Conservation (phyloP, 352 stramenopile genomes). For the Phytophthora sp. region DNA sequence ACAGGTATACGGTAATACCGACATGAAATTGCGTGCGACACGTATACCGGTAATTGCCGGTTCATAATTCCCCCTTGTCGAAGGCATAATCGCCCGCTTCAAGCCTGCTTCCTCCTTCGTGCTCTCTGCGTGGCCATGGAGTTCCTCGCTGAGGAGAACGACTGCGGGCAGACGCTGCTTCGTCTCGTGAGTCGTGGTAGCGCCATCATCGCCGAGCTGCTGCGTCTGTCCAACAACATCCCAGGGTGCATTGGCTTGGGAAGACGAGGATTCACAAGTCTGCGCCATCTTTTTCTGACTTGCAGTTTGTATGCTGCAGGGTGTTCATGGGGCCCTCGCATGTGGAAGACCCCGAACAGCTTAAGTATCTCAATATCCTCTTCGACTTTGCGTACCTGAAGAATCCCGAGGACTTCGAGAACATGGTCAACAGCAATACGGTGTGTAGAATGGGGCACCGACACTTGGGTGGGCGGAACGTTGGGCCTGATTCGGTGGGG, state of each 20-base stretch:
- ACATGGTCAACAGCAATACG: slow-evolving; percentile 91
- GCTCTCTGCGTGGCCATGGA: too few relatives aligned
- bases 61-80: background rate
- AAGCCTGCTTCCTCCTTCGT: too few relatives aligned
- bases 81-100: slow-evolving; percentile 17
- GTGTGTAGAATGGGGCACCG: slow-evolving; percentile 38
- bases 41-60: too few relatives aligned
- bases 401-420: slow-evolving; percentile 95
- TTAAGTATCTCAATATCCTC: slow-evolving; percentile 93
- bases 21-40: too few relatives aligned
- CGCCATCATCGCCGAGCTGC: slow-evolving; percentile 93
- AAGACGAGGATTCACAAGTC: background rate
- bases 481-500: background rate
- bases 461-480: slow-evolving; percentile 19
- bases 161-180: slow-evolving; percentile 95
- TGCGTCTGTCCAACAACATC: slow-evolving; percentile 93
- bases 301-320: slow-evolving; percentile 38
- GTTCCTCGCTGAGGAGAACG: slow-evolving; percentile 92
- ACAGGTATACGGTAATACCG: too few relatives aligned
- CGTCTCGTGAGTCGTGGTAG: slow-evolving; percentile 91
- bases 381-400: slow-evolving; percentile 97
- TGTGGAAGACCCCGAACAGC: slow-evolving; percentile 89
- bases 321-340: slow-evolving; percentile 88
- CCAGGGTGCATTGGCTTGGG: slow-evolving; percentile 54
- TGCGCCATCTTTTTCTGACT: slow-evolving; percentile 8